Base-by-base conservation (phyloP, 257 asterid genomes). In the Solanum piurae region DNA sequence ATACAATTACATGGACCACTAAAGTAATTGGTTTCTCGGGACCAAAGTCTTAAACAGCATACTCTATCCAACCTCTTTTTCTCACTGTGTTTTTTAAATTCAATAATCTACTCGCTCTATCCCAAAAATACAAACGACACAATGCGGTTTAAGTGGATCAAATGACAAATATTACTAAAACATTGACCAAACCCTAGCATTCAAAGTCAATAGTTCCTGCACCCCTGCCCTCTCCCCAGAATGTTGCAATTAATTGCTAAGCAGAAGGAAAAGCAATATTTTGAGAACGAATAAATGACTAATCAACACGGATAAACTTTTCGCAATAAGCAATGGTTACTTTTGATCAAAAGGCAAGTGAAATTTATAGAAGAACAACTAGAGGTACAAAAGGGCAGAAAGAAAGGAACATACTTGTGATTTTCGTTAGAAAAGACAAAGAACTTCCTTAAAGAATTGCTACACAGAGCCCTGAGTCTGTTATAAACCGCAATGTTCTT, bases 401-500 rank as follows among this genome's bases (percentile, higher is more conserved):
- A 55, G 88, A 89, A 20, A 55, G 72, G 90, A 79, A 36, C 94
- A 68, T 93, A 96, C 99, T 92, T 97, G 93, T 97, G 99, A 90
- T 97, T 74, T 87, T 97, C 98, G 90, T 97, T 97, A 14, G 98
- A 95, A 74, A 97, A 97, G 75, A 97, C 98, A 64, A 93, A 97
- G 93, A 96, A 97, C 77, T 93, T 91, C 91, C 99, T 91, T 8
- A 90, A 83, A 0, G 95, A 25, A 86, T 93, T 96, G 94, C 95
- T 92, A 94, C 96, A 93, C 60, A 97, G 96, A 20, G 98, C 98
- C 88, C 99, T 92, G 74, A 97, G 92, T 83, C 99, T 92, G 86
- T 94, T 95, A 90, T 95, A 93, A 42, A 97, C 95, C 6, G 94
- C 88, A 34, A 93, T 89, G 64, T 95, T 95, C 90, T 93, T 97